A percentile compares a stretch with the other conserved stretches of the same genome.
Conservation (phyloP, 257 asterid genomes). For the Solanum ossicruentum region DNA sequence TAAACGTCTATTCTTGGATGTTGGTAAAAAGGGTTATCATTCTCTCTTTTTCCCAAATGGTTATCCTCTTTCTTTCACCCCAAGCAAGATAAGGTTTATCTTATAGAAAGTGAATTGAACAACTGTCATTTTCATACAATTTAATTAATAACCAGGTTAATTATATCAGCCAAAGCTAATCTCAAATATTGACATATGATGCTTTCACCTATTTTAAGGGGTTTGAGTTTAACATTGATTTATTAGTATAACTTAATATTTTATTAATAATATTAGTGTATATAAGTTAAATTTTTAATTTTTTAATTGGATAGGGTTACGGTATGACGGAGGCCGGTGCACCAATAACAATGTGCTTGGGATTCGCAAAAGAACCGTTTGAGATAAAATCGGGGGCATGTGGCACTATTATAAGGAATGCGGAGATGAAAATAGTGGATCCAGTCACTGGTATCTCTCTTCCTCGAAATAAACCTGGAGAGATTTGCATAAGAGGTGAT, state of each 20-base stretch:
- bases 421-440: slow-evolving; percentile 83
- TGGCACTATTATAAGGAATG: slow-evolving; percentile 78
- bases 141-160: neutral
- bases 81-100: neutral
- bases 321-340: slow-evolving; percentile 99
- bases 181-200: neutral
- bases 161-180: neutral
- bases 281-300: neutral
- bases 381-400: slow-evolving; percentile 88
- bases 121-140: neutral
- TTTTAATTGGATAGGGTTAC: slow-evolving; percentile 33
- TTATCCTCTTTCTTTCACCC: neutral
- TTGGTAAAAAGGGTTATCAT: neutral
- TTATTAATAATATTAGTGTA: neutral
- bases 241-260: neutral
- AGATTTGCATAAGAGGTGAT: slow-evolving; percentile 76
- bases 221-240: neutral
- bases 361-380: slow-evolving; percentile 65
- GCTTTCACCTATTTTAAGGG: neutral
- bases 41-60: neutral
- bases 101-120: neutral
- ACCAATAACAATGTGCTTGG: slow-evolving; percentile 78
- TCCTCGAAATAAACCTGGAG: slow-evolving; percentile 67
- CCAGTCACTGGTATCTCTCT: slow-evolving; percentile 41
- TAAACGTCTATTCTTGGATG: neutral